Percentiles rank a stretch among this genome's conserved stretches.
phyloP scores from a whole-genome alignment of 2,329 filamentous ascomycete species.

The Calonectria hongkongensis region DNA sequence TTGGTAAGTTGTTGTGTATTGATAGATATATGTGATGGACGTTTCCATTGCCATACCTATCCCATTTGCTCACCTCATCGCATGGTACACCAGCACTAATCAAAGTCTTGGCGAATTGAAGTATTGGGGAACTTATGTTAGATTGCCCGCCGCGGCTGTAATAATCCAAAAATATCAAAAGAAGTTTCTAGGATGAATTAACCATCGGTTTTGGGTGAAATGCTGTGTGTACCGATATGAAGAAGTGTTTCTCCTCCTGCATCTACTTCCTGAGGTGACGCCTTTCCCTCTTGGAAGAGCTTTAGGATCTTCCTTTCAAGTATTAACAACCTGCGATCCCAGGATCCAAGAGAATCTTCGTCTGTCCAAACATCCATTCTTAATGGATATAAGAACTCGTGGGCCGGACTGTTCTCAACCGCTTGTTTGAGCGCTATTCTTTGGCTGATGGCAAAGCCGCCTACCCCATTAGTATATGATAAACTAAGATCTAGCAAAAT shows the following conservation, averaged over 20 bases:
- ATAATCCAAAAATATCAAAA: rapidly evolving
- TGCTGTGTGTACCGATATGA: background rate
- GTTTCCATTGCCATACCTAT: too few relatives aligned
- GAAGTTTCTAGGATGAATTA: background rate
- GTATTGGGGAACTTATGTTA: background rate
- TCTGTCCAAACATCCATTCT: too few relatives aligned
- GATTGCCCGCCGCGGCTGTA: rapidly evolving
- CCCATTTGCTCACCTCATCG: too few relatives aligned
- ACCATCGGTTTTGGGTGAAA: too few relatives aligned
- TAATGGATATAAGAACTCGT: background rate
- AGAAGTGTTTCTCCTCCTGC: background rate
- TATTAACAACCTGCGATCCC: background rate
- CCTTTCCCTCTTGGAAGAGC: conserved; percentile 22
- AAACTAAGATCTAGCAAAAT: conserved; percentile 5
- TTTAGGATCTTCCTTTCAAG: background rate
- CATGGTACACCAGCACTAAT: background rate
- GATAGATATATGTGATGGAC: too few relatives aligned
- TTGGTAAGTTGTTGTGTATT: too few relatives aligned
- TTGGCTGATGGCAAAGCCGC: conserved; percentile 13
- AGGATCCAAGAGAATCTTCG: too few relatives aligned
- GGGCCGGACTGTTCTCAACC: background rate
- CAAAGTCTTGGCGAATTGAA: background rate
- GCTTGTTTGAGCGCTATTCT: background rate
- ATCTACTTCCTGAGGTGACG: conserved; percentile 13
- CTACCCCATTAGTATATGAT: conserved; percentile 17